Evolutionary conservation across 2,329 filamentous ascomycete genomes (phyloP).

Genomic region (Lecanoromycetidae sp.): DNA sequence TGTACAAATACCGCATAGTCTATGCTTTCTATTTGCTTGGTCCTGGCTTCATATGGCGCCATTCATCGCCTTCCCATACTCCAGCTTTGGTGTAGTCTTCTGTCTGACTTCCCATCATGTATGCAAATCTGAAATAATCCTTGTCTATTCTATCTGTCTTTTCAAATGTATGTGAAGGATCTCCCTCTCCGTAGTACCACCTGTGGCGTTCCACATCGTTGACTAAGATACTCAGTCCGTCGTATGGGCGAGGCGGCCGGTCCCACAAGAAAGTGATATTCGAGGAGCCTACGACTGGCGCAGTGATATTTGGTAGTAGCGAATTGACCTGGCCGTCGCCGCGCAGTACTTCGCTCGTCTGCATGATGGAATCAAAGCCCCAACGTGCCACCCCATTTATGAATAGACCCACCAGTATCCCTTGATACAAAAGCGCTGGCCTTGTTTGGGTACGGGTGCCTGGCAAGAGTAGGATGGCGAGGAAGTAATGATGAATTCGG

Average conservation of each 20-base stretch:
- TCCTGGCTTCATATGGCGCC: conserved; percentile 53
- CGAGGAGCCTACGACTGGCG: conserved; percentile 36
- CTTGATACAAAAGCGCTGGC: conserved; percentile 74
- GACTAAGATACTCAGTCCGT: conserved; percentile 68
- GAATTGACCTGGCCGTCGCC: conserved; percentile 53
- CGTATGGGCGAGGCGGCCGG: conserved; percentile 42
- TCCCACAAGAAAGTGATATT: conserved; percentile 54
- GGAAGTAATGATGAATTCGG: conserved; percentile 89
- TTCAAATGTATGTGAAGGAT: conserved; percentile 46
- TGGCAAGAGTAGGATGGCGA: conserved; percentile 73
- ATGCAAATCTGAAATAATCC: conserved; percentile 70
- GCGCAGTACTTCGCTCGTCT: conserved; percentile 63
- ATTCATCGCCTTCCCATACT: conserved; percentile 54
- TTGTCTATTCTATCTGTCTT: conserved; percentile 35
- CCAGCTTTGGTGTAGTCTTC: conserved; percentile 68
- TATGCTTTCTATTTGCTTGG: conserved; percentile 30
- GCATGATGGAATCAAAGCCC: conserved; percentile 81
- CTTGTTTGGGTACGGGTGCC: conserved; percentile 83
- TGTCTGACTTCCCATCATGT: conserved; percentile 51
- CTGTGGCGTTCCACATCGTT: conserved; percentile 76
- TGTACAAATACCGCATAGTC: too few species aligned
- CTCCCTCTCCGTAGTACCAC: conserved; percentile 52
- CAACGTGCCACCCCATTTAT: conserved; percentile 88
- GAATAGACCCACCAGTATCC: conserved; percentile 78
- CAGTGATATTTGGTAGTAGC: conserved; percentile 45